Percentiles rank a stretch among this genome's conserved stretches.
Conservation (phyloP, 805 yeast genomes). For the Yarrowia sp. region DNA sequence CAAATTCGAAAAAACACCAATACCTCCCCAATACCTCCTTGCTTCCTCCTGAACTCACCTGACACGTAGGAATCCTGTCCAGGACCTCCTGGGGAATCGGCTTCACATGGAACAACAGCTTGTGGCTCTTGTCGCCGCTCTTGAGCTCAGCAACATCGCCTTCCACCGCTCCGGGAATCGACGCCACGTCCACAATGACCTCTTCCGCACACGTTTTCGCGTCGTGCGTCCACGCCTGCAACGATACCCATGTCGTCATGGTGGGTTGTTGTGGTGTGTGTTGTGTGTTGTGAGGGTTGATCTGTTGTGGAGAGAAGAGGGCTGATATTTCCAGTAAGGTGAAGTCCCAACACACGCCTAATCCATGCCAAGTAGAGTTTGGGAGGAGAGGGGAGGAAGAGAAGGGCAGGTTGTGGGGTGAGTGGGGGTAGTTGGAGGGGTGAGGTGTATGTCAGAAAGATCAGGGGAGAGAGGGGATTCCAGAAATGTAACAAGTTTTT, state of each 20-base stretch:
- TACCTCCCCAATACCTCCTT: neutral
- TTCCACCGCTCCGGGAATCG: conserved; percentile 55
- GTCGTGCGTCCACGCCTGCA: conserved; percentile 60
- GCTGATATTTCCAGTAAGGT: neutral
- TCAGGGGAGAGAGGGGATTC: no score
- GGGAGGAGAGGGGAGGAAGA: neutral
- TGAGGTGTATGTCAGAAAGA: no score
- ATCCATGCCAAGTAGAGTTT: conserved; percentile 10
- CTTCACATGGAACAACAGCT: conserved; percentile 33
- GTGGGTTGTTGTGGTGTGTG: neutral
- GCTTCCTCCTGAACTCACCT: conserved; percentile 2
- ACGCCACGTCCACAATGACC: conserved; percentile 59
- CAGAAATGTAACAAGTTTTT: no score
- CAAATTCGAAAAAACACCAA: no score
- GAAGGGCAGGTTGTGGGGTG: neutral
- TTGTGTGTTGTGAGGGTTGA: no score
- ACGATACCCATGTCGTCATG: conserved; percentile 25
- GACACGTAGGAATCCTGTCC: conserved; percentile 13
- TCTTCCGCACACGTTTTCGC: conserved; percentile 53
- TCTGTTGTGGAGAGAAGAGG: neutral
- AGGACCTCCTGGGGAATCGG: neutral
- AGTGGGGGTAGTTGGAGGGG: neutral
- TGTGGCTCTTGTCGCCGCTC: conserved; percentile 37
- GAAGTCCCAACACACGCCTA: conserved; percentile 9
- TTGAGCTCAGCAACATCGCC: conserved; percentile 71